Base-by-base conservation (phyloP, 768 basidiomycete species). In the Tephrocybe sp. region DNA sequence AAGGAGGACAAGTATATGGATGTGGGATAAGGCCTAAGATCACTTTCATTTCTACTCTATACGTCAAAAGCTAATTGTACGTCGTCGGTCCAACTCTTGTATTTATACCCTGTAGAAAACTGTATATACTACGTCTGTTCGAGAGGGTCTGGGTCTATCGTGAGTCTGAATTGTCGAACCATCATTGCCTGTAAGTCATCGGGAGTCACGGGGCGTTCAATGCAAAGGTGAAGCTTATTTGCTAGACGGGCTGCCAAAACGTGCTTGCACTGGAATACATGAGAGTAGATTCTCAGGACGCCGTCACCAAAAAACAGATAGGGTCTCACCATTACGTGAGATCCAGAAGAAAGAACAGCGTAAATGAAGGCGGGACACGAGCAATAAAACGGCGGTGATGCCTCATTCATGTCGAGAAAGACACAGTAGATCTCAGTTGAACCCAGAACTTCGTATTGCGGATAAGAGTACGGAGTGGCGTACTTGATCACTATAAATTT, bases 181-280 rank as follows among this genome's bases (percentile, higher is more conserved):
- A 77, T 68, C 36, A 79, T 52, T 9, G 68, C 54, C 16, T 73
- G 70, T n/a, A 88, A 67, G 29, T 82, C 78, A 46, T 80, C 73
- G 3, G 65, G 60, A 21, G 61, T 64, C 38, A 78, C 62, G 27
- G 72, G 64, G 18, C 80, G 76, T 45, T 84, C 75, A 30, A 79
- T 57, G 51, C 73, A 81, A 46, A 71, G 72, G 3, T 68, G 69
- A 42, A 88, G 63, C 44, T 73, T 77, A 22, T 77, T 64, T 2
- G 86, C 85, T 12, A 92, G 68, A 12, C 73, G 68, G 11, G 78
- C 74, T 2, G 89, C 90, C 21, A 92, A 71, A 2, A 88, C 64
- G 62, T 92, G 90, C 62, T 92, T 91, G 61, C 90, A 92, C 90
- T 91, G n/a, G n/a, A n/a, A n/a, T n/a, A n/a, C n/a, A 54, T 25